Conservation (phyloP, 2,329 filamentous ascomycete genomes). For the Colletotrichum scovillei region DNA sequence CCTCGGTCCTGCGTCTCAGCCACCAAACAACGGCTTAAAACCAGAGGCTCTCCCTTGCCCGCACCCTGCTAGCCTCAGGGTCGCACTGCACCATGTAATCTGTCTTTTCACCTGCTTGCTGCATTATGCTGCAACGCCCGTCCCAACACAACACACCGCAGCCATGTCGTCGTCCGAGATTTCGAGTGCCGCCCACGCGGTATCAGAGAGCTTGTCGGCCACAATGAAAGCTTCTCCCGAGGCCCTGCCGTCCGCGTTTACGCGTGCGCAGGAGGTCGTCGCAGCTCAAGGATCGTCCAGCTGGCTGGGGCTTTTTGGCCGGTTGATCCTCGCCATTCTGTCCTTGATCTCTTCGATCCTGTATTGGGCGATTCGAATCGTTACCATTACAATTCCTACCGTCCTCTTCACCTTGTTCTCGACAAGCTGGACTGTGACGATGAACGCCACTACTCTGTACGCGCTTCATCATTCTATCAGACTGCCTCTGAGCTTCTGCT, state of each 20-base stretch:
- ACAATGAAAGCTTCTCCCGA: constrained; percentile 45
- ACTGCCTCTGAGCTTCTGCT: constrained; percentile 27
- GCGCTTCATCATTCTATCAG: constrained; percentile 41
- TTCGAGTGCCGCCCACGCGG: constrained; percentile 50
- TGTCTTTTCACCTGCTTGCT: constrained; percentile 22
- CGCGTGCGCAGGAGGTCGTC: constrained; percentile 48
- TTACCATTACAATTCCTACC: constrained; percentile 89
- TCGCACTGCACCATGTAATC: constrained; percentile 33
- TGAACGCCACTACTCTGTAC: constrained; percentile 97
- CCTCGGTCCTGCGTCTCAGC: constrained; percentile 28
- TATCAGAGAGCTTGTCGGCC: constrained; percentile 46
- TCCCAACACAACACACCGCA: constrained; percentile 36
- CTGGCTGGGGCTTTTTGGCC: constrained; percentile 69
- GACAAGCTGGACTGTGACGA: constrained; percentile 93
- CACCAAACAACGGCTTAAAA: constrained; percentile 23
- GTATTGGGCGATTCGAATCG: constrained; percentile 86
- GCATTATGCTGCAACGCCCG: constrained; percentile 35
- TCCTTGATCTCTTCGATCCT: constrained; percentile 68
- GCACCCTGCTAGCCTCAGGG: constrained; percentile 22
- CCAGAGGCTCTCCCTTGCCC: constrained; percentile 18
- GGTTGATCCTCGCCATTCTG: constrained; percentile 65
- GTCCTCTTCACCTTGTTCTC: constrained; percentile 91
- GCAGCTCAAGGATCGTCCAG: constrained; percentile 55
- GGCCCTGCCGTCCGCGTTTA: constrained; percentile 53
- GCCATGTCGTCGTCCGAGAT: constrained; percentile 53